phyloP scores from a whole-genome alignment of 805 yeast species.

The Candida vaughaniae region DNA sequence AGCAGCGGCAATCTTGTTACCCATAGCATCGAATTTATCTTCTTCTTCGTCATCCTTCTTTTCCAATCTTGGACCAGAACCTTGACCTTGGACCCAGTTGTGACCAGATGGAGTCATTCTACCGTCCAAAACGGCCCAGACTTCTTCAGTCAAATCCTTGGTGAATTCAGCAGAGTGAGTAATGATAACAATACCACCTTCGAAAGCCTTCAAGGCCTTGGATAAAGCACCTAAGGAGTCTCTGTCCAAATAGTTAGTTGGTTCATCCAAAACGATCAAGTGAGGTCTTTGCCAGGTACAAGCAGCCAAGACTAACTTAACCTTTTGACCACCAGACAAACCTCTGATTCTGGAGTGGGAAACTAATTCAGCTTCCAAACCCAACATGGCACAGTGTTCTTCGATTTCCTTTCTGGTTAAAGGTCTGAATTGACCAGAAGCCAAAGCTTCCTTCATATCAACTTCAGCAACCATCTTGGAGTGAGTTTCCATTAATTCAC shows the following conservation, averaged over 20 bases:
- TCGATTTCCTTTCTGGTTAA: slow-evolving; percentile 99
- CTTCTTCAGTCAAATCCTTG: slow-evolving; percentile 98
- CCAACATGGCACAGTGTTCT: slow-evolving; percentile 97
- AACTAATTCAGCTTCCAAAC: slow-evolving; percentile 98
- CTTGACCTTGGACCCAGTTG: slow-evolving; percentile 99
- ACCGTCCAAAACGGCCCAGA: slow-evolving; percentile 99
- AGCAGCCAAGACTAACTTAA: slow-evolving; percentile 98
- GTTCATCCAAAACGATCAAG: slow-evolving; percentile 98
- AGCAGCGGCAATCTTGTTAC: slow-evolving; percentile 96
- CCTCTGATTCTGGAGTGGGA: slow-evolving; percentile 99
- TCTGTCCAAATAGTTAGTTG: slow-evolving; percentile 96
- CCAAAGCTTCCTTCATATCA: slow-evolving; percentile 99
- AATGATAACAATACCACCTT: slow-evolving; percentile 99
- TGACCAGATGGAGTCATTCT: slow-evolving; percentile 99
- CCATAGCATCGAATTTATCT: slow-evolving; percentile 99
- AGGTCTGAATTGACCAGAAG: slow-evolving; percentile 99
- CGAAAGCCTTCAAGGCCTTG: slow-evolving; percentile 97
- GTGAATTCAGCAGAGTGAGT: slow-evolving; percentile 99
- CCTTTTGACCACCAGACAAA: slow-evolving; percentile 99
- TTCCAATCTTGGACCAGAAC: slow-evolving; percentile 99
- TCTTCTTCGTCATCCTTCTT: slow-evolving; percentile 97
- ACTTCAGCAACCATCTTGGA: slow-evolving; percentile 99
- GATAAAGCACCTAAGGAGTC: slow-evolving; percentile 99
- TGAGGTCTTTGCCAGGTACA: slow-evolving; percentile 99
- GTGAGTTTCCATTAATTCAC: slow-evolving; percentile 83